Base-by-base conservation (phyloP, 2,329 filamentous ascomycete genomes). In the Verticillium isaacii region DNA sequence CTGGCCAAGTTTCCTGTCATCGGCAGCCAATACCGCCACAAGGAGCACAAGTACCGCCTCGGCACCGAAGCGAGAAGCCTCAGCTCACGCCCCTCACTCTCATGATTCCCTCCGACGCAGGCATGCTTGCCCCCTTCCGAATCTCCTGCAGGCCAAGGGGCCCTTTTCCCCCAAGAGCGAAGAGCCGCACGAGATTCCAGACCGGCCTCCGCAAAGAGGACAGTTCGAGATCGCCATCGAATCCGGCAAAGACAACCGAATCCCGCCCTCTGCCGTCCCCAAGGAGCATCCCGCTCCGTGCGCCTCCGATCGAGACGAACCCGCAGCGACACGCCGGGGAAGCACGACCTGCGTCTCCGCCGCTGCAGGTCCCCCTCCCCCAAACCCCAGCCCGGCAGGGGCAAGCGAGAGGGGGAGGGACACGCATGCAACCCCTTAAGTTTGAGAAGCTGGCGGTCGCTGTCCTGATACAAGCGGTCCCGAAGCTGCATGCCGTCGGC, bases 341-440 rank as follows among this genome's bases (percentile, higher is more conserved):
- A 58, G 57, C 57, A 58, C n/a, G 25, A 50, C 37, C 37, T 58
- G 37, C 57, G 25, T 58, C 14, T 50, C 57, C 57, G 37, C 29
- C 57, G 45, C 45, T 52, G 45, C 45, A 52, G 45, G 45, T 25
- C 19, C 45, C 12, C 39, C 25, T 25, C 25, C 25, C 25, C 25
- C 25, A 25, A 17, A n/a, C 19, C 45, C 45, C 45, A 12, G n/a
- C 32, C n/a, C 5, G 55, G 23, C 55, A 57, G 55, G 55, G 55
- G 17, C 29, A 34, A 36, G 55, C 55, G 32, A 57, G 50, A 2
- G 14, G 12, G 12, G 19, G 6, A 23, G 50, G 12, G 23, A 14
- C 55, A 23, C 55, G 12, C 15, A 29, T 34, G 17, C 15, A 14
- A 32, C 25, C 25, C 15, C 29, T 1, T 29, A 3, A 29, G 29